phyloP scores from a whole-genome alignment of 768 basidiomycete species.

The Rhodotorula kratochvilovae region DNA sequence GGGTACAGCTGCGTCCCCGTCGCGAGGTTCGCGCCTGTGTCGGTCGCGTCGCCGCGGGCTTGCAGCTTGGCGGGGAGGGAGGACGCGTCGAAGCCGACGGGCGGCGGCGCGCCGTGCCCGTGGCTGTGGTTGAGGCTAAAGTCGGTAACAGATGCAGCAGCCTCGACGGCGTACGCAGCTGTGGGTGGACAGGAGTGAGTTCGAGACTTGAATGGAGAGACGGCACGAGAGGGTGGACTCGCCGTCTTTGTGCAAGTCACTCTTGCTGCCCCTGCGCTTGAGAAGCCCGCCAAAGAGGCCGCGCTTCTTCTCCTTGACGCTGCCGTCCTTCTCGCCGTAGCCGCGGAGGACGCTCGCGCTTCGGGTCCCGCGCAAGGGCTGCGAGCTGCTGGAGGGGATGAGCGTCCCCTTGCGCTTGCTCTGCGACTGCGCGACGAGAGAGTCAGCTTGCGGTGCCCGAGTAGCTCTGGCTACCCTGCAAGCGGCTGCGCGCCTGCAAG shows the following conservation, averaged over 20 bases:
- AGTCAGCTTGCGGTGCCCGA: neutral
- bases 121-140: neutral
- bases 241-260: slow-evolving; percentile 16
- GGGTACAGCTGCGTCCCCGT: neutral
- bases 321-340: neutral
- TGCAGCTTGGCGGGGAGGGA: slow-evolving; percentile 36
- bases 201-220: neutral
- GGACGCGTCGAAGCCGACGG: slow-evolving; percentile 10
- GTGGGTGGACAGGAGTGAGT: too few relatives aligned
- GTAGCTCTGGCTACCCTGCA: neutral
- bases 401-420: slow-evolving; percentile 6
- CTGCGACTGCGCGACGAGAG: neutral
- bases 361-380: slow-evolving; percentile 3
- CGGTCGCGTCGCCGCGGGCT: slow-evolving; percentile 36
- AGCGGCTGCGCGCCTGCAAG: neutral
- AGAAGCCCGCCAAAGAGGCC: slow-evolving; percentile 24
- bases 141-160: neutral
- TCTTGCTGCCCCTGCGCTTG: slow-evolving; percentile 19
- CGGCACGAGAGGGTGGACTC: neutral
- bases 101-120: slow-evolving; percentile 4
- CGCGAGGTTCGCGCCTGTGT: neutral
- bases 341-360: slow-evolving; percentile 20
- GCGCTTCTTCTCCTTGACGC: slow-evolving; percentile 20
- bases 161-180: slow-evolving; percentile 19
- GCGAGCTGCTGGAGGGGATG: neutral